These are phyloP conservation scores for Penicillium sp. DNA, from an alignment of 2,329 filamentous ascomycete genomes.

Conservation along the genomic window DNA sequence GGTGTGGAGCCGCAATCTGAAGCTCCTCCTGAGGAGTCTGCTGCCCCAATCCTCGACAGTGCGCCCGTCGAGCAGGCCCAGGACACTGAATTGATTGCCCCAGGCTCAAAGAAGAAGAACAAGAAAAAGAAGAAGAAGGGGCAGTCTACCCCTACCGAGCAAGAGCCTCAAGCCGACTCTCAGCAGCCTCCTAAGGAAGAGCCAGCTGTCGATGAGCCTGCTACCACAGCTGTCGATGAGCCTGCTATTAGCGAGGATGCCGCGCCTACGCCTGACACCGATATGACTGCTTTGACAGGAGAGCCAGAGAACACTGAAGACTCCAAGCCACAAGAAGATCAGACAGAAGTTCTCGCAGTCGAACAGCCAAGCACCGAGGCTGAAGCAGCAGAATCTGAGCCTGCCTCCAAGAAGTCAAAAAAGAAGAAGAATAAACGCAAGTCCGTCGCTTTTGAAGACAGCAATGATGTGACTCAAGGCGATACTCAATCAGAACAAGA, in stretches of 20 bases:
- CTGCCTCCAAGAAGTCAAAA: slow-evolving; percentile 18
- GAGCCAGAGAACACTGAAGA: slow-evolving; percentile 4
- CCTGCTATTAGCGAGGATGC: background rate
- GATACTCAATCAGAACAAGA: slow-evolving; percentile 9
- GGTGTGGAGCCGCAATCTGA: background rate
- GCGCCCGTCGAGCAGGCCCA: background rate
- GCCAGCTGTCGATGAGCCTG: background rate
- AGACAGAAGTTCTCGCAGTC: background rate
- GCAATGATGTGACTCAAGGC: background rate
- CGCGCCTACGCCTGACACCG: too few relatives aligned
- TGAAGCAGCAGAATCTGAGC: background rate
- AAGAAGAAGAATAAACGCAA: slow-evolving; percentile 25
- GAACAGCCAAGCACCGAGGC: background rate
- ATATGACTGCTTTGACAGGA: background rate
- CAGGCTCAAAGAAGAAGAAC: slow-evolving; percentile 21
- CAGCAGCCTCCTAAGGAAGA: slow-evolving; percentile 7
- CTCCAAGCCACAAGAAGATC: background rate
- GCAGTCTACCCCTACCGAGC: slow-evolving; percentile 3
- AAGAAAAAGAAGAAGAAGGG: slow-evolving; percentile 24
- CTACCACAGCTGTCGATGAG: background rate
- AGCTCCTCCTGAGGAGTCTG: background rate
- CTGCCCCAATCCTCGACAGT: background rate
- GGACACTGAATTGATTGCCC: background rate
- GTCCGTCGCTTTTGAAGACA: slow-evolving; percentile 18
- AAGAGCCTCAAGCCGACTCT: slow-evolving; percentile 7